Percentiles rank a stretch among this genome's conserved stretches.
Conservation (phyloP, 1,139 yeast species). For the Blastobotrys apis region DNA sequence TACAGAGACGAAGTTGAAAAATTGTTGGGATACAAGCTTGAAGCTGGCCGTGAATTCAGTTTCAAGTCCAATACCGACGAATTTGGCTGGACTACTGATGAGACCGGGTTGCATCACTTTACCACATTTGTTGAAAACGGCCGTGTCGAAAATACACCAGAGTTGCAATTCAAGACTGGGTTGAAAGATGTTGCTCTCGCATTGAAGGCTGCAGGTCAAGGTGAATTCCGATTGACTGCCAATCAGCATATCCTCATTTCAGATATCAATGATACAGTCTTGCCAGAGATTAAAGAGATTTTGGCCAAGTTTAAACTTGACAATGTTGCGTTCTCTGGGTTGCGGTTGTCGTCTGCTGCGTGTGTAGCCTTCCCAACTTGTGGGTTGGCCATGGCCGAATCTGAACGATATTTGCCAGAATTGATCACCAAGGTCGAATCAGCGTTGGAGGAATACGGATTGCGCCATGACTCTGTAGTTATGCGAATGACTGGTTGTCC, state of each 20-base stretch:
- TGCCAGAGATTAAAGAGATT: conserved; percentile 56
- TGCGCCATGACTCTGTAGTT: conserved; percentile 89
- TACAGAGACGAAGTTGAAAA: conserved; percentile 81
- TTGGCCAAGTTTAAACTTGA: conserved; percentile 76
- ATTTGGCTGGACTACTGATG: conserved; percentile 94
- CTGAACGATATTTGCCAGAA: conserved; percentile 89
- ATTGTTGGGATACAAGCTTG: conserved; percentile 71
- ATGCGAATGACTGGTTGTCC: conserved; percentile 99
- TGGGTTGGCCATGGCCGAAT: conserved; percentile 98
- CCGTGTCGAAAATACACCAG: conserved; percentile 90
- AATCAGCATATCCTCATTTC: conserved; percentile 87
- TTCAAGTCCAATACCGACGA: conserved; percentile 86
- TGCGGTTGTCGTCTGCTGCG: conserved; percentile 88
- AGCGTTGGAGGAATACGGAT: conserved; percentile 83
- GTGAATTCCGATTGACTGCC: conserved; percentile 91
- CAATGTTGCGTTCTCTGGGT: conserved; percentile 75
- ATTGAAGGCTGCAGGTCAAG: conserved; percentile 50
- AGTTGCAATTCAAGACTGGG: conserved; percentile 86
- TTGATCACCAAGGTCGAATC: conserved; percentile 76
- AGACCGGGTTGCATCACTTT: conserved; percentile 79
- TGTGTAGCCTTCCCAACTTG: conserved; percentile 99
- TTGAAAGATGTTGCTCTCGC: conserved; percentile 70
- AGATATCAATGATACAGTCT: conserved; percentile 64
- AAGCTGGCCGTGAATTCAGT: conserved; percentile 62
- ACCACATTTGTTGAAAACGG: conserved; percentile 96